Evolutionary conservation across 2,329 filamentous ascomycete genomes (phyloP), one percentile per base, ranked within the genome.

Genomic region (Trichoderma citrinoviride): DNA sequence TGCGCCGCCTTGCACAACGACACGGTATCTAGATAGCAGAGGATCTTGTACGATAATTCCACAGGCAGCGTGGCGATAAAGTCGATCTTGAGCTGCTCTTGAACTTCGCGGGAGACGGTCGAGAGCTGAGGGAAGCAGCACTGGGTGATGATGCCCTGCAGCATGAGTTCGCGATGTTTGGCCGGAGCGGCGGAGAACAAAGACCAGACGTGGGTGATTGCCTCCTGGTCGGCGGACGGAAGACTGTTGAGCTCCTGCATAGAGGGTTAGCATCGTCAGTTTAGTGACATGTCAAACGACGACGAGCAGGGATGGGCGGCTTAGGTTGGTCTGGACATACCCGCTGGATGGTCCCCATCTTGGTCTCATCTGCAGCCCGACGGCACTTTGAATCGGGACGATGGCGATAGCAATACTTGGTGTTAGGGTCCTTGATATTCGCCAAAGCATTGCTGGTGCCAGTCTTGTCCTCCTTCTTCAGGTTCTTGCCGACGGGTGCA

Each of bases 121-220:
- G 95, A 98, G 7, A 99, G 86, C 73, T 99, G 95, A 1, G 95
- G 94, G 73, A 99, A 98, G 79, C 95, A 99, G 77, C 94, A 98
- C 76, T 98, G 93, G 0, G 94, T 90, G 67, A 99, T 88, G 72
- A 99, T 94, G 70, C 95, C 95, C 76, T 97, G 93, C 7, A 99
- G 85, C 91, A 99, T 98, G 66, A 99, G 84, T 68, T 96, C 94
- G 70, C 95, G 89, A 73, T 98, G 94, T 75, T 96, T 97, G 10
- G 92, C 86, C 0, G 95, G 95, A 0, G 95, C 93, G 44, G 95
- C 95, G 0, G 94, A 98, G 81, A 99, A 99, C 54, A 98, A 83
- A 0, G 94, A 96, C 95, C 95, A 99, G 64, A 98, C 93, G 73
- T 97, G 94, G 40, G 93, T 92, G 72, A 99, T 97, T 73, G 91